Conservation (phyloP, 805 yeast species). For the Metschnikowia orientalis region DNA sequence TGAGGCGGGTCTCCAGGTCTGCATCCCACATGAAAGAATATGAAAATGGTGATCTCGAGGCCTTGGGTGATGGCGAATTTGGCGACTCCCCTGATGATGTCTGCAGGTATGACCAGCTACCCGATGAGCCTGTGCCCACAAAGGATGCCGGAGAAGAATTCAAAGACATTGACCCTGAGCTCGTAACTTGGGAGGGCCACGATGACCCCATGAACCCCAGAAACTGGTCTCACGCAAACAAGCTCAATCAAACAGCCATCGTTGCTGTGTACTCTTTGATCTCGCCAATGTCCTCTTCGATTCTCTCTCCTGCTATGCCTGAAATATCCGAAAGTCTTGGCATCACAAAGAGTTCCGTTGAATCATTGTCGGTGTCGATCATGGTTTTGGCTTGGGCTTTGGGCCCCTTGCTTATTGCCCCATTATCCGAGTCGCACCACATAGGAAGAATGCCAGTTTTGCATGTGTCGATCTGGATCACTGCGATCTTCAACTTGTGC, state of each 20-base stretch:
- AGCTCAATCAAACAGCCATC: constrained; percentile 41
- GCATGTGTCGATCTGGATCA: constrained; percentile 46
- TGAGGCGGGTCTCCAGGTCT: constrained; percentile 22
- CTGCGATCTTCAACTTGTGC: constrained; percentile 49
- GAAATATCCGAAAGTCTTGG: constrained; percentile 44
- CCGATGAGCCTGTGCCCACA: constrained; percentile 32
- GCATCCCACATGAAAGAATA: constrained; percentile 21
- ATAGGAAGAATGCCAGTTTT: constrained; percentile 59
- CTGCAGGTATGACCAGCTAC: constrained; percentile 16
- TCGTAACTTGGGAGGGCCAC: constrained; percentile 63
- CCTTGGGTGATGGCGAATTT: constrained; percentile 2
- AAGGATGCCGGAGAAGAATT: constrained; percentile 51
- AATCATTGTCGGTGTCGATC: constrained; percentile 43
- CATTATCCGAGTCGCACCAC: constrained; percentile 54
- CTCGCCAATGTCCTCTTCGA: constrained; percentile 60
- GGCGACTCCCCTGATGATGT: no score
- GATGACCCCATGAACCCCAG: constrained; percentile 62
- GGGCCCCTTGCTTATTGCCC: constrained; percentile 64
- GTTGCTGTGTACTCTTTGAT: constrained; percentile 54
- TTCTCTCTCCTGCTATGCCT: constrained; percentile 56
- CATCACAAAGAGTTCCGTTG: constrained; percentile 22
- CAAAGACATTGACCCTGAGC: constrained; percentile 54
- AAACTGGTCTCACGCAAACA: constrained; percentile 48
- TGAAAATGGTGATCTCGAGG: constrained; percentile 4
- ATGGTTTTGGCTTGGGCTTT: constrained; percentile 68